Conservation (phyloP, 129 eudicot genomes). For the Tagetes erecta region DNA sequence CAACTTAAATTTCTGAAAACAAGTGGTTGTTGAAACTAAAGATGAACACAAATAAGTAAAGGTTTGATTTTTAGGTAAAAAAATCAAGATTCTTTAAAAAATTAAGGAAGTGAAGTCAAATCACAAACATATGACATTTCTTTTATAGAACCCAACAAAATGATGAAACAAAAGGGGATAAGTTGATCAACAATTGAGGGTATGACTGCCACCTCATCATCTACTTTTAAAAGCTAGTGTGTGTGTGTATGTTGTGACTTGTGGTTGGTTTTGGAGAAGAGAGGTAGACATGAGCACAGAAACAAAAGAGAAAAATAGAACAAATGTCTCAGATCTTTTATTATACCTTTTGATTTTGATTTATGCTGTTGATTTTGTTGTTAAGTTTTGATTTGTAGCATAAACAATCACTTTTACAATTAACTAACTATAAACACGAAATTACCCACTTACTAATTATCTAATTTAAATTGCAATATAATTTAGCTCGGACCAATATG, state of each 20-base stretch:
- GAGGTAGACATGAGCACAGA: conserved; percentile 67
- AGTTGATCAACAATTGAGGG: conserved; percentile 50
- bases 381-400: too few relatives aligned
- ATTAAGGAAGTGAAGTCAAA: conserved; percentile 37
- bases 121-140: conserved; percentile 34
- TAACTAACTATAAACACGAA: not conserved
- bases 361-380: not conserved
- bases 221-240: conserved; percentile 42
- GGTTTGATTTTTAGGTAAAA: conserved; percentile 5
- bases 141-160: conserved; percentile 24
- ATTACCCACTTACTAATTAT: not conserved
- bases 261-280: conserved; percentile 33
- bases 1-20: conserved; percentile 18
- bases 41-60: conserved; percentile 7
- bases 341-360: not conserved
- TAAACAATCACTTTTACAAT: not conserved
- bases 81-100: conserved; percentile 35
- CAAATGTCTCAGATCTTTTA: conserved; percentile 25
- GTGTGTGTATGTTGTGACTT: not conserved
- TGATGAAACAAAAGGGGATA: conserved; percentile 33
- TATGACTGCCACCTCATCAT: conserved; percentile 68
- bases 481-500: not conserved
- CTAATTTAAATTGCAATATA: not conserved
- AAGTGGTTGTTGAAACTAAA: conserved; percentile 16
- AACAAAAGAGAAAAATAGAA: conserved; percentile 58